Percentiles rank a stretch among this genome's conserved stretches.
These are phyloP conservation scores for Sclerotinia glacialis DNA, from an alignment of 2,329 filamentous ascomycete genomes.

Conservation along the genomic window DNA sequence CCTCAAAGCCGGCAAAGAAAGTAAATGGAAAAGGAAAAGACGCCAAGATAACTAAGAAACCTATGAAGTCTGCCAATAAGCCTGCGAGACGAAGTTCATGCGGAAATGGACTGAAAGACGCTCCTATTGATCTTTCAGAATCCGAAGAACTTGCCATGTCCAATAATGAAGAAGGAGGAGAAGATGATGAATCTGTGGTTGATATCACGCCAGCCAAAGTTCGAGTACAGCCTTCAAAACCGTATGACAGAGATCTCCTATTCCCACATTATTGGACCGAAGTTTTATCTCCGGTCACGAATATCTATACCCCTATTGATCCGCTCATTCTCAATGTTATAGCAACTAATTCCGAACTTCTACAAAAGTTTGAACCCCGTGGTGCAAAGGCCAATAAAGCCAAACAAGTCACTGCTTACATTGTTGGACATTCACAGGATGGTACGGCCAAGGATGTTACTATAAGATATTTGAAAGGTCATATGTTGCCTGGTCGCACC, in stretches of 20 bases:
- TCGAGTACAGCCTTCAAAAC: constrained; percentile 39
- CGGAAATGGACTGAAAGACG: constrained; percentile 36
- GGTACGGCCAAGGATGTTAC: constrained; percentile 91
- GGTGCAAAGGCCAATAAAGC: constrained; percentile 79
- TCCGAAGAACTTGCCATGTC: constrained; percentile 50
- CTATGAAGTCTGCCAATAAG: constrained; percentile 28
- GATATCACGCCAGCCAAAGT: constrained; percentile 45
- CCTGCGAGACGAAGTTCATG: constrained; percentile 29
- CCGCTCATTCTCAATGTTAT: constrained; percentile 64
- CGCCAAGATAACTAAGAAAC: constrained; percentile 25
- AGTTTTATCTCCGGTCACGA: constrained; percentile 75
- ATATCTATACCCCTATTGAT: constrained; percentile 77
- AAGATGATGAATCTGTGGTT: constrained; percentile 54
- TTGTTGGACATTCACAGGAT: constrained; percentile 78
- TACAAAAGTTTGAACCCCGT: constrained; percentile 76
- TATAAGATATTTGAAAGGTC: constrained; percentile 79
- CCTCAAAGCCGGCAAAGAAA: constrained; percentile 29
- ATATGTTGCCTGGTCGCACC: constrained; percentile 80
- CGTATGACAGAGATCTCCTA: constrained; percentile 72
- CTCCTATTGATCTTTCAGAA: constrained; percentile 47
- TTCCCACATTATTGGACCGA: constrained; percentile 95
- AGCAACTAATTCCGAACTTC: constrained; percentile 67
- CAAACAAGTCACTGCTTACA: constrained; percentile 86
- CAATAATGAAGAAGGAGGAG: constrained; percentile 45
- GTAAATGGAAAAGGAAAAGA: constrained; percentile 29